Evolutionary conservation across 345 rosid genomes (phyloP), one percentile per base, ranked within the genome.

Genomic region (Aquilaria sinensis): DNA sequence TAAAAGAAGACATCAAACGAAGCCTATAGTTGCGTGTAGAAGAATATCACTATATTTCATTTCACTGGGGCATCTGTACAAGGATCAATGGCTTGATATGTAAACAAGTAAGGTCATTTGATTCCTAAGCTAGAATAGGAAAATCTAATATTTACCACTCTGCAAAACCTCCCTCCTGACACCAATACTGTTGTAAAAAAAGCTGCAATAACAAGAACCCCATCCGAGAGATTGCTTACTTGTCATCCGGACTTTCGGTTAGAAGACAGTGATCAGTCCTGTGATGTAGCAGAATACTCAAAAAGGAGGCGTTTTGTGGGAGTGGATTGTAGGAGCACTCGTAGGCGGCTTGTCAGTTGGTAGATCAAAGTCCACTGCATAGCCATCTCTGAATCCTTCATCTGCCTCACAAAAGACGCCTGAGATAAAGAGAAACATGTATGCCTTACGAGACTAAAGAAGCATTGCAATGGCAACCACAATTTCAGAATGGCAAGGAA

Each of bases 351-450:
- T 1, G 99, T 83, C 43, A 94, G 97, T 74, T 94, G 86, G 76
- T 90, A 90, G 61, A 85, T 90, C 71, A 94, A 66, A 13, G 96
- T 88, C 97, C 97, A 90, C 49, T 88, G 97, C 96, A 86, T 86
- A 1, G 96, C 99, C 97, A 90, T 86, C 76, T 88, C 97, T 0
- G 96, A 90, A 64, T 88, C 99, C 74, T 90, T 94, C 96, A 94
- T 85, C 85, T 94, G 97, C 77, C 96, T 81, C 11, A 85, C 92
- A 11, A 90, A 73, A 33, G 97, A 88, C 43, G 99, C 99, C 99
- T 90, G 67, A 31, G 34, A 53, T 73, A 9, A 64, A 48, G 8
- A 56, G 48, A 61, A 56, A 60, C 30, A 70, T 31, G 53, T 10
- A 45, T 30, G 12, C 10, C 46, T 67, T 23, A 51, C n/a, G 47